Evolutionary conservation across 208 protist genomes (phyloP).

Genomic region (Trypanosoma vivax): DNA sequence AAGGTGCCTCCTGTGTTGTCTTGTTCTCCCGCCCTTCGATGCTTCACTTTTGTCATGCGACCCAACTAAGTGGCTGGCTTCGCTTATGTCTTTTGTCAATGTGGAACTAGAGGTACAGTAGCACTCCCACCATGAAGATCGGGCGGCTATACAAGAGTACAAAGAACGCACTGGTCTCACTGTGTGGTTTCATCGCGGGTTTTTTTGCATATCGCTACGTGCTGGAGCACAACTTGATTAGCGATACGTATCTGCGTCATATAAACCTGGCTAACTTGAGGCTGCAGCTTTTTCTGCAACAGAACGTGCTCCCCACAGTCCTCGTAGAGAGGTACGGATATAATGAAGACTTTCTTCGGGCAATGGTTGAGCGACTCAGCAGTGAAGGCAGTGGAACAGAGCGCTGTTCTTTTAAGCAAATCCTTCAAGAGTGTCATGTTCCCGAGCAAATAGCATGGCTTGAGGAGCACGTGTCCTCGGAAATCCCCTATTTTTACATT

Average conservation of each 20-base stretch:
- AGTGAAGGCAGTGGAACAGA: slow-evolving; percentile 38
- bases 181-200: slow-evolving; percentile 61
- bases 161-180: slow-evolving; percentile 24
- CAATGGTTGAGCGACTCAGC: slow-evolving; percentile 39
- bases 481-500: slow-evolving; percentile 89
- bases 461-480: slow-evolving; percentile 71
- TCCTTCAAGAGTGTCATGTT: slow-evolving; percentile 62
- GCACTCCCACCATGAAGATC: no score
- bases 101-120: no score
- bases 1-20: no score
- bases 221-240: slow-evolving; percentile 37
- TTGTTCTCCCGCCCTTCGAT: no score
- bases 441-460: slow-evolving; percentile 73
- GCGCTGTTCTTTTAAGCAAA: slow-evolving; percentile 71
- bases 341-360: slow-evolving; percentile 33
- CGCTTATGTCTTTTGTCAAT: no score
- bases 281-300: slow-evolving; percentile 42
- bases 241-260: slow-evolving; percentile 27
- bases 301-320: slow-evolving; percentile 29
- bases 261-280: slow-evolving; percentile 56
- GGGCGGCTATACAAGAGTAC: not conserved
- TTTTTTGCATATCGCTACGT: slow-evolving; percentile 45
- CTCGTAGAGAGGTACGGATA: slow-evolving; percentile 58
- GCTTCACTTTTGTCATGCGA: no score
- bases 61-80: no score